Percentiles rank a stretch among this genome's conserved stretches.
phyloP scores from a whole-genome alignment of 202 grass and related monocot species.

The Tripidium arundinaceum region DNA sequence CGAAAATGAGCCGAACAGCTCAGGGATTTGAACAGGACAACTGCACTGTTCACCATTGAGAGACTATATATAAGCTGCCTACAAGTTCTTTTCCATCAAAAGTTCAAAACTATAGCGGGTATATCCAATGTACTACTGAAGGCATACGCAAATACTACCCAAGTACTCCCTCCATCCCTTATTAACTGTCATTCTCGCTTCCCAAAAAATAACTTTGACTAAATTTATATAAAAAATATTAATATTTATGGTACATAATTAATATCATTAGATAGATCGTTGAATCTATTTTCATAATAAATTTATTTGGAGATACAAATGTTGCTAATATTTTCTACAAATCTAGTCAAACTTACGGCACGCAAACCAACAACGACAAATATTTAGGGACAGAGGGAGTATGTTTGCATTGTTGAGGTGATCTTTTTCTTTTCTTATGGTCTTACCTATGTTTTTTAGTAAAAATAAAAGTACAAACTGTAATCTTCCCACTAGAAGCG shows the following conservation, averaged over 20 bases:
- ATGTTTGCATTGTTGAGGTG: slow-evolving; percentile 80
- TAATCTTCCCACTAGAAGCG: background rate
- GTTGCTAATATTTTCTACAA: too few species aligned
- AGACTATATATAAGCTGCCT: background rate
- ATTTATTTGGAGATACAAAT: too few species aligned
- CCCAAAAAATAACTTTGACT: too few species aligned
- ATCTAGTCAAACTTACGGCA: too few species aligned
- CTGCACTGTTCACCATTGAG: background rate
- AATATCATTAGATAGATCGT: too few species aligned
- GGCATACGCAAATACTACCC: background rate
- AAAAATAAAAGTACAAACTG: background rate
- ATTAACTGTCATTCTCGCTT: too few species aligned
- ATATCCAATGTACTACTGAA: background rate
- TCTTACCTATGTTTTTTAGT: background rate
- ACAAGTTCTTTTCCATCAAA: background rate
- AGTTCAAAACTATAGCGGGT: background rate
- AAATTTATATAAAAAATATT: too few species aligned
- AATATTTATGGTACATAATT: too few species aligned
- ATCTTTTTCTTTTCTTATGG: background rate
- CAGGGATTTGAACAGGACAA: background rate
- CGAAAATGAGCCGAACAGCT: background rate
- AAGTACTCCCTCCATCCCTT: too few species aligned
- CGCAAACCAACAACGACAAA: too few species aligned
- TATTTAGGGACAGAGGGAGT: too few species aligned
- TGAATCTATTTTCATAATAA: too few species aligned